phyloP scores from a whole-genome alignment of 2,329 filamentous ascomycete species.

The Diplocarpon rosae region DNA sequence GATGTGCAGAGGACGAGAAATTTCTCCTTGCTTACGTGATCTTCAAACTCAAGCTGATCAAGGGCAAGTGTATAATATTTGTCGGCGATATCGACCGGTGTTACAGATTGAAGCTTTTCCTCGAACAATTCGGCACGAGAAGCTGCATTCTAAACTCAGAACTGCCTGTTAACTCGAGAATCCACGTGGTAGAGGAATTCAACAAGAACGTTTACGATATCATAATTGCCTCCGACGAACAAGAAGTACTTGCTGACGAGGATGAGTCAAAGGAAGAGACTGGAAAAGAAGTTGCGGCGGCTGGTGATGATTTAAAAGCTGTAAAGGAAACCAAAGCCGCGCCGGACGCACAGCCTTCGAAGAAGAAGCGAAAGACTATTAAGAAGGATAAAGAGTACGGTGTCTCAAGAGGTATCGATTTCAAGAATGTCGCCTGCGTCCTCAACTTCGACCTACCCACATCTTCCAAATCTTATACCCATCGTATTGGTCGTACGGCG shows the following conservation, averaged over 20 bases:
- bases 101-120: constrained; percentile 86
- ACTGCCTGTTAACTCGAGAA: constrained; percentile 79
- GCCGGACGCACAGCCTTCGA: constrained; percentile 34
- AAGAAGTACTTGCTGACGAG: constrained; percentile 66
- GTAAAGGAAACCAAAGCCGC: constrained; percentile 23
- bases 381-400: constrained; percentile 79
- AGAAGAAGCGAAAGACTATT: constrained; percentile 53
- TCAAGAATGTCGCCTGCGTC: constrained; percentile 87
- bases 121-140: constrained; percentile 93
- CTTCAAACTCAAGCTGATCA: constrained; percentile 88
- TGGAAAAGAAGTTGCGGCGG: constrained; percentile 16
- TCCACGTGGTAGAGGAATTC: constrained; percentile 95
- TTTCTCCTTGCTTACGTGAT: constrained; percentile 88
- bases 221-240: constrained; percentile 90
- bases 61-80: constrained; percentile 80
- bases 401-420: constrained; percentile 92
- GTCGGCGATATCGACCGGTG: constrained; percentile 81
- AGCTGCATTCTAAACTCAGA: constrained; percentile 92
- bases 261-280: constrained; percentile 27
- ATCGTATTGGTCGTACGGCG: constrained; percentile 88
- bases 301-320: constrained; percentile 14
- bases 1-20: constrained; percentile 93
- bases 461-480: constrained; percentile 86
- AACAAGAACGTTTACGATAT: constrained; percentile 97
- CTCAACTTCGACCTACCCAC: constrained; percentile 94